phyloP scores from a whole-genome alignment of 495 filamentous ascomycete genomes.

The Penicillium diatomitis region DNA sequence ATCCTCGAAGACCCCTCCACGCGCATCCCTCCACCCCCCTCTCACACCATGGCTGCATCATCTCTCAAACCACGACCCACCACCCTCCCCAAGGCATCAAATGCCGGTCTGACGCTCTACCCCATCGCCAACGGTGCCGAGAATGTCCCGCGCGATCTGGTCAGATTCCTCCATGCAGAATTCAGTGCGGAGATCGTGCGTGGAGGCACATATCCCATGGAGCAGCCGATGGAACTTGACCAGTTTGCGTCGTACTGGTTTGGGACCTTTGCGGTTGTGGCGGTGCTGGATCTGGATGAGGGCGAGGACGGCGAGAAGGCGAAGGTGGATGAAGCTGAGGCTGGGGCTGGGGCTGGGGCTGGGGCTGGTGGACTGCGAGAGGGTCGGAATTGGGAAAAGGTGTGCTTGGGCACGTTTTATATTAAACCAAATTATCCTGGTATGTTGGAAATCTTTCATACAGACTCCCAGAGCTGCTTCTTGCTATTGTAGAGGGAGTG shows the following conservation, averaged over 20 bases:
- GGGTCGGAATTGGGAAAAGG: conserved; percentile 66
- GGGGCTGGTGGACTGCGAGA: conserved; percentile 17
- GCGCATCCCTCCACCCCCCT: conserved; percentile 44
- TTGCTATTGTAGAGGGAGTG: no score
- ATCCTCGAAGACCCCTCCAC: conserved; percentile 73
- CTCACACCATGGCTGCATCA: conserved; percentile 42
- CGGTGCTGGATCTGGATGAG: conserved; percentile 57
- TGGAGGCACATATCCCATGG: conserved; percentile 92
- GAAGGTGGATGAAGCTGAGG: no score
- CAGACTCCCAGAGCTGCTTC: no score
- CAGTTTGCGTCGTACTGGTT: conserved; percentile 88
- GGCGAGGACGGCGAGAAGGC: background rate
- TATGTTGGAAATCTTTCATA: conserved; percentile 30
- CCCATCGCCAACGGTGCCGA: conserved; percentile 59
- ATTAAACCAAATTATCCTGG: conserved; percentile 98
- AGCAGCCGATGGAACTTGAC: conserved; percentile 58
- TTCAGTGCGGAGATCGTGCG: conserved; percentile 84
- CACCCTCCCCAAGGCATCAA: conserved; percentile 62
- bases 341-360: no score
- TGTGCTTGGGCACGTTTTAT: conserved; percentile 92
- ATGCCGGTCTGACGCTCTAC: conserved; percentile 74
- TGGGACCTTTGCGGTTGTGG: conserved; percentile 83
- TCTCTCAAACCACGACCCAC: conserved; percentile 64
- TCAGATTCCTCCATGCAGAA: conserved; percentile 69
- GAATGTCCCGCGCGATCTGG: conserved; percentile 39